These are phyloP conservation scores for Malus asiatica DNA, from an alignment of 306 rosid species.

Conservation along the genomic window DNA sequence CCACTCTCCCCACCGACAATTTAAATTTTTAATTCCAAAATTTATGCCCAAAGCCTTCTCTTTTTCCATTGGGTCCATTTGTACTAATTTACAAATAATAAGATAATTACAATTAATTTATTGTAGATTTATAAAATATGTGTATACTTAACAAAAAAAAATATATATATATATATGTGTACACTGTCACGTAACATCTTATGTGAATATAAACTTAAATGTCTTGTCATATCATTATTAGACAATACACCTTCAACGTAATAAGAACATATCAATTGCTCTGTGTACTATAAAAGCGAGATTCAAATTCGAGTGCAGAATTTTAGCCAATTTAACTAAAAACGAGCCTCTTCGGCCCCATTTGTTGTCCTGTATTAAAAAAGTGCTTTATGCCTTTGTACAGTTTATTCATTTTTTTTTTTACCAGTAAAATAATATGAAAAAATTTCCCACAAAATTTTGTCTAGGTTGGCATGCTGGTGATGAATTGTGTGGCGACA, in stretches of 20 bases:
- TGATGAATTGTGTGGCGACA: slow-evolving; percentile 1
- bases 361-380: background rate
- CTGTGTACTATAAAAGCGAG: no score
- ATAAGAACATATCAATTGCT: no score
- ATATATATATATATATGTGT: no score
- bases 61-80: background rate
- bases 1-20: slow-evolving; percentile 52
- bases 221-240: no score
- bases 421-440: background rate
- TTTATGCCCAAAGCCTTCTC: background rate
- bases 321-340: background rate
- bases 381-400: background rate
- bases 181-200: background rate
- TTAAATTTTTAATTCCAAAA: background rate
- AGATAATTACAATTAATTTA: background rate
- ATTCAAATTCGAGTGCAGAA: no score
- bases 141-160: no score
- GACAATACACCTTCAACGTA: no score
- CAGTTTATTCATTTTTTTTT: background rate
- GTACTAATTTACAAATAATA: background rate
- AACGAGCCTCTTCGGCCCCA: background rate
- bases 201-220: background rate
- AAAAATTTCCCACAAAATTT: background rate
- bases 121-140: no score
- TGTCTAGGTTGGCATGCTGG: background rate